A percentile compares a stretch with the other conserved stretches of the same genome.
These are phyloP conservation scores for Naganishia cerealis DNA, from an alignment of 1,284 basidiomycete genomes.

Conservation along the genomic window DNA sequence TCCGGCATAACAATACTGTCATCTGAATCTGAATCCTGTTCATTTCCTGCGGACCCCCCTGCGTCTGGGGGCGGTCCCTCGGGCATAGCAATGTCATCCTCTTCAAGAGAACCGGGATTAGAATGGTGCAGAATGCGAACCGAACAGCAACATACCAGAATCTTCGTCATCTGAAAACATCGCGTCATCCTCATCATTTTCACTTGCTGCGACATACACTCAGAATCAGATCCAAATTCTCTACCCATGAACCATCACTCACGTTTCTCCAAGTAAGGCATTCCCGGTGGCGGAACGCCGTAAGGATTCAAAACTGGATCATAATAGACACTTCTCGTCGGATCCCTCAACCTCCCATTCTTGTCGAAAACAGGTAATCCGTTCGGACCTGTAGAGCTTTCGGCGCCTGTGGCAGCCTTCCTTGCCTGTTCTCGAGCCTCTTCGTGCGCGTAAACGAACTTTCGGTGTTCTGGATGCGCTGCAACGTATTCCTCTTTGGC, in stretches of 20 bases:
- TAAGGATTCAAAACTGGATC: slow-evolving; percentile 89
- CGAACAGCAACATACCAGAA: slow-evolving; percentile 34
- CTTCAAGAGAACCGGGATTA: slow-evolving; percentile 41
- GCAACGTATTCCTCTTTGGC: slow-evolving; percentile 86
- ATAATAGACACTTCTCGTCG: slow-evolving; percentile 87
- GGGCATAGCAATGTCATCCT: slow-evolving; percentile 83
- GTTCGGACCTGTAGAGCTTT: slow-evolving; percentile 33
- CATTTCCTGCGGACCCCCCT: slow-evolving; percentile 30
- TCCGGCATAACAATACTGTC: slow-evolving; percentile 55
- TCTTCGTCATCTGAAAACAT: slow-evolving; percentile 39
- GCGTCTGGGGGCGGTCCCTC: slow-evolving; percentile 70
- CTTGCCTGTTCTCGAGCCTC: slow-evolving; percentile 37
- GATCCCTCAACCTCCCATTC: slow-evolving; percentile 76
- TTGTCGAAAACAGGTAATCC: slow-evolving; percentile 65
- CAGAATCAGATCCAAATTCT: slow-evolving; percentile 27
- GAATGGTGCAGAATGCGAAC: neutral
- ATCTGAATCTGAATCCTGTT: slow-evolving; percentile 45
- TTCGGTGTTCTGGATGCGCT: slow-evolving; percentile 83
- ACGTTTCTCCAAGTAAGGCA: slow-evolving; percentile 88
- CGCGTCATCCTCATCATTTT: slow-evolving; percentile 49
- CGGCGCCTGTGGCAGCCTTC: slow-evolving; percentile 57
- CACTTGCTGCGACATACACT: slow-evolving; percentile 25
- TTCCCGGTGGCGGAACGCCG: slow-evolving; percentile 92
- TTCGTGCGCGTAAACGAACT: slow-evolving; percentile 65
- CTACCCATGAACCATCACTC: slow-evolving; percentile 45